Evolutionary conservation across 192 early-diverging fungal genomes (phyloP).

Genomic region (Coemansia biformis): DNA sequence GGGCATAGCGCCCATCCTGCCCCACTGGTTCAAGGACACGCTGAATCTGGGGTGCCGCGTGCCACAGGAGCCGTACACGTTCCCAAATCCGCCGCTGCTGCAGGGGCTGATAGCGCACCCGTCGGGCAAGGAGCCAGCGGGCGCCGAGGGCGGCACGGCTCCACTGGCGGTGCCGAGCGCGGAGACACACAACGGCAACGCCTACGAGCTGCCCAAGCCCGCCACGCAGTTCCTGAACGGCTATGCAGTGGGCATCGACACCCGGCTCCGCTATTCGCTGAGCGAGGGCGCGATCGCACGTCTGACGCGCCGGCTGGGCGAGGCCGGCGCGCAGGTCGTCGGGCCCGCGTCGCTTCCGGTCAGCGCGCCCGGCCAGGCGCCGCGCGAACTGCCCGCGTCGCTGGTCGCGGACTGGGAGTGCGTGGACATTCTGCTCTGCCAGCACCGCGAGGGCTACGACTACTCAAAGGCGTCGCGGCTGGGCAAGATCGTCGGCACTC

Average conservation of each 20-base stretch:
- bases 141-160: not conserved
- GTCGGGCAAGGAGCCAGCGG: not conserved
- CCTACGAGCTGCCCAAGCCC: slow-evolving; percentile 39
- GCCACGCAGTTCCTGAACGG: slow-evolving; percentile 21
- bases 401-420: slow-evolving; percentile 31
- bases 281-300: slow-evolving; percentile 22
- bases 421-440: slow-evolving; percentile 43
- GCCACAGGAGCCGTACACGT: slow-evolving; percentile 50
- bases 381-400: slow-evolving; percentile 18
- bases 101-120: slow-evolving; percentile 6
- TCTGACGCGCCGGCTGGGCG: slow-evolving; percentile 32
- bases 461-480: slow-evolving; percentile 49
- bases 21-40: slow-evolving; percentile 70
- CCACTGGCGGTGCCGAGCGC: slow-evolving; percentile 14
- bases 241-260: slow-evolving; percentile 28
- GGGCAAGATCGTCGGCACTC: slow-evolving; percentile 47
- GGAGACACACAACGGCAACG: slow-evolving; percentile 19
- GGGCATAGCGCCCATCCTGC: slow-evolving; percentile 59
- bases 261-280: slow-evolving; percentile 28
- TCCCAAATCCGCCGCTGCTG: slow-evolving; percentile 49
- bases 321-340: slow-evolving; percentile 33
- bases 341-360: not conserved
- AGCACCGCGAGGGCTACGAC: slow-evolving; percentile 44
- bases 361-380: not conserved
- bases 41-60: slow-evolving; percentile 52